Base-by-base conservation (phyloP, 2,329 filamentous ascomycete species). In the Cladosporium sp. region DNA sequence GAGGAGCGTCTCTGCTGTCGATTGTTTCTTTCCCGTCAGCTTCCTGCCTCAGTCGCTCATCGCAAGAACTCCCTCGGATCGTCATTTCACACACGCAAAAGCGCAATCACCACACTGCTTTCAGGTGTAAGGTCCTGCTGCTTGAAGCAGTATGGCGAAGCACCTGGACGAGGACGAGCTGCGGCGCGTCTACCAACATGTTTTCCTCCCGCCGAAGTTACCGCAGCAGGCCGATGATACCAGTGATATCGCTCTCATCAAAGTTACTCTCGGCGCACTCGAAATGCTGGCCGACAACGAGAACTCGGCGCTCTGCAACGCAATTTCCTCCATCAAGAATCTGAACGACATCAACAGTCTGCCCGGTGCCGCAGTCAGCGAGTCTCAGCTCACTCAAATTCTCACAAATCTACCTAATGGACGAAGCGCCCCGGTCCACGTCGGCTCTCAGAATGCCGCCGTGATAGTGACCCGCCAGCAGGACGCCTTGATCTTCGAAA, bases 401-500 rank as follows among this genome's bases (percentile, higher is more conserved):
- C 47, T 65, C 8, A 14, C 3, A 3, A 12, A n/a, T 49, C 66
- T 72, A n/a, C 38, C 59, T 59, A 49, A 62, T 52, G 55, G 65
- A 15, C 55, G 65, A 3, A 66, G 5, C 5, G n/a, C 34, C 8
- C 54, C 64, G 7, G 10, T 66, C 8, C 21, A 28, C 21, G 24
- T 66, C 18, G 28, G 38, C 12, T 66, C 47, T 3, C 71, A 73
- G 38, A 76, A 75, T 58, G 71, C 74, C 3, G 74, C 59, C 0
- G 62, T 73, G 1, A 1, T 74, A 10, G 61, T 73, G 32, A 72
- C 68, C 24, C 74, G 71, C 64, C 41, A 63, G 8, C 21, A 64
- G 2, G 54, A 70, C 24, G 32, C 77, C 70, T 68, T 83, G 70
- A 21, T 86, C 65, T 84, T 89, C 57, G 88, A 91, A 73, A 80